Evolutionary conservation across 176 grass and related monocot species (phyloP).

Genomic region (Lolium rigidum): DNA sequence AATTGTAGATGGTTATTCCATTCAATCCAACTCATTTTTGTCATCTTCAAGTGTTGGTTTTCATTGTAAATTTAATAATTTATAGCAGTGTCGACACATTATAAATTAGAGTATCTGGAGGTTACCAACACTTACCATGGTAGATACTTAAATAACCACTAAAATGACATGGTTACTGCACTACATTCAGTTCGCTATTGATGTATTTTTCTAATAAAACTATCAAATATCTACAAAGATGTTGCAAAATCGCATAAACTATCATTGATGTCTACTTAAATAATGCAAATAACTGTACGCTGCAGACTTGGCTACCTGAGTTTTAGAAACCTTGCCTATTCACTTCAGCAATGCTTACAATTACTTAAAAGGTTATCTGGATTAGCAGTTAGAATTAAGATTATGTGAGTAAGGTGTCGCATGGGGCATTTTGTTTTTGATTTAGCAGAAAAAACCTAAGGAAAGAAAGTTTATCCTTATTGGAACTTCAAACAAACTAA

Average conservation of each 20-base stretch:
- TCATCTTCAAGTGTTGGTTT: neutral
- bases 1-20: slow-evolving; percentile 20
- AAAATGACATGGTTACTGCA: slow-evolving; percentile 13
- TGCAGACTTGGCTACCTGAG: too few relatives aligned
- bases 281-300: neutral
- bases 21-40: neutral
- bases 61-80: neutral
- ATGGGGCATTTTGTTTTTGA: neutral
- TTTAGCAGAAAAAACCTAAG: slow-evolving; percentile 8
- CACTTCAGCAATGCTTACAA: slow-evolving; percentile 2
- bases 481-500: slow-evolving; percentile 30
- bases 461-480: neutral
- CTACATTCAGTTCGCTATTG: neutral
- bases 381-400: slow-evolving; percentile 29
- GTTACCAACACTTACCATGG: neutral
- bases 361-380: neutral
- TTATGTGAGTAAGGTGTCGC: slow-evolving; percentile 9
- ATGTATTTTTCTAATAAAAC: slow-evolving; percentile 20
- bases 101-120: neutral
- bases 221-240: slow-evolving; percentile 7
- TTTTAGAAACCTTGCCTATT: neutral
- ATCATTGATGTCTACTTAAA: neutral
- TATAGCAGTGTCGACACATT: too few relatives aligned
- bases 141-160: neutral
- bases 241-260: neutral